These are phyloP conservation scores for Phoenix dactylifera DNA, from an alignment of 176 grass and related monocot genomes.

Conservation along the genomic window DNA sequence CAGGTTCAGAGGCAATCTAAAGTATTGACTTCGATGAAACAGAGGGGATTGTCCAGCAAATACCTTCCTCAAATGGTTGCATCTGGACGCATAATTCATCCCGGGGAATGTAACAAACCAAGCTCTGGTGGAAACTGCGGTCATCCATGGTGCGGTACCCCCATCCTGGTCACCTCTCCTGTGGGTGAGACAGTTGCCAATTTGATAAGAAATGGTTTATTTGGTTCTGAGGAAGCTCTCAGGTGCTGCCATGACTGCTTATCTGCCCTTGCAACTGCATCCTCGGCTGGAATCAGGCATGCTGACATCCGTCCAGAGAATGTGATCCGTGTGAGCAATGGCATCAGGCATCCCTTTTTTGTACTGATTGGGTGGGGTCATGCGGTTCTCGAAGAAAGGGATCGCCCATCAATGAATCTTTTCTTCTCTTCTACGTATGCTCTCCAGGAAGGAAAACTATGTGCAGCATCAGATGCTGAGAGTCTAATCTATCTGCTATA, in stretches of 20 bases:
- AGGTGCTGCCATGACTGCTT: slow-evolving; percentile 97
- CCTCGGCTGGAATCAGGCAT: slow-evolving; percentile 73
- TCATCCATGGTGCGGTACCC: slow-evolving; percentile 83
- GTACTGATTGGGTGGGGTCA: slow-evolving; percentile 93
- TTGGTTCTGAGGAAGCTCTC: slow-evolving; percentile 78
- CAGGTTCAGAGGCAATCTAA: slow-evolving; percentile 89
- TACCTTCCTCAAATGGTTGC: slow-evolving; percentile 67
- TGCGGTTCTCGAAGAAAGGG: slow-evolving; percentile 87
- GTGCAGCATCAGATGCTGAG: slow-evolving; percentile 78
- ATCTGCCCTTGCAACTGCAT: slow-evolving; percentile 65
- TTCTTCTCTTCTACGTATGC: slow-evolving; percentile 91
- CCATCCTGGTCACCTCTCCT: slow-evolving; percentile 70
- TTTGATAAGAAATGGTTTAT: slow-evolving; percentile 76
- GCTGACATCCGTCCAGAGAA: slow-evolving; percentile 85
- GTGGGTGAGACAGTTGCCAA: slow-evolving; percentile 74
- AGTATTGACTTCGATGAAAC: slow-evolving; percentile 75
- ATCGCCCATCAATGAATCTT: slow-evolving; percentile 74
- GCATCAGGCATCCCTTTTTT: slow-evolving; percentile 49
- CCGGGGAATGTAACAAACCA: slow-evolving; percentile 62
- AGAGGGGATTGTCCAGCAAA: slow-evolving; percentile 76
- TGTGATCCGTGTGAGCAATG: slow-evolving; percentile 65
- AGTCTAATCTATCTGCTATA: slow-evolving; percentile 92
- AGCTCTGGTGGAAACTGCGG: slow-evolving; percentile 54
- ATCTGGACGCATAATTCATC: slow-evolving; percentile 61
- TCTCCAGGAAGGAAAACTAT: slow-evolving; percentile 90